These are phyloP conservation scores for Cercospora brassicicola DNA, from an alignment of 2,329 filamentous ascomycete genomes.

Conservation along the genomic window DNA sequence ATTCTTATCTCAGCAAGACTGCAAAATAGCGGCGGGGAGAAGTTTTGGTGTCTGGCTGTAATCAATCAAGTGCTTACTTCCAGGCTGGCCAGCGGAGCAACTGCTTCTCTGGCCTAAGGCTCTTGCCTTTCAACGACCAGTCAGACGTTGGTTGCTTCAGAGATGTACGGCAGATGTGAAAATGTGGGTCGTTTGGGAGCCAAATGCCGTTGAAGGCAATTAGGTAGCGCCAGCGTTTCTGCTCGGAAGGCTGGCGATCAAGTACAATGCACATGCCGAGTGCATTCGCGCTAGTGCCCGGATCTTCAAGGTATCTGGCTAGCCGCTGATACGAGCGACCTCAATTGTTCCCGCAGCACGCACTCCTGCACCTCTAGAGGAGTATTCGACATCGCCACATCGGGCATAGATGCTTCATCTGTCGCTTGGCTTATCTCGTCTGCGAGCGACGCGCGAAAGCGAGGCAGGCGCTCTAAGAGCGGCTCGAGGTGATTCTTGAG, in stretches of 20 bases:
- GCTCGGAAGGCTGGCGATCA: not conserved
- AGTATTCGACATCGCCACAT: not conserved
- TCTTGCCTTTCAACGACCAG: not conserved
- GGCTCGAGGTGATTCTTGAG: constrained; percentile 14
- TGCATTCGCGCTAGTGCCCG: not conserved
- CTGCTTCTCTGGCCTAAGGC: not conserved
- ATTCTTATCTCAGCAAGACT: not conserved
- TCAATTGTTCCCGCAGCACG: constrained; percentile 4
- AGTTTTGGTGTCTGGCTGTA: not conserved
- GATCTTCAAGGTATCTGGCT: not conserved
- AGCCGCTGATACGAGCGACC: not conserved
- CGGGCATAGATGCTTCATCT: not conserved
- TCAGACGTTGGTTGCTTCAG: not conserved
- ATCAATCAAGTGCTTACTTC: not conserved
- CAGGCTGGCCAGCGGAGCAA: not conserved
- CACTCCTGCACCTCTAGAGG: not conserved
- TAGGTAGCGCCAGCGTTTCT: not conserved
- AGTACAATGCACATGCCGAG: not conserved
- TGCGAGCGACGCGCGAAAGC: not conserved
- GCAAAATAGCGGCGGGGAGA: not conserved
- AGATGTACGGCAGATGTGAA: not conserved
- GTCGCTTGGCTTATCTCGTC: not conserved
- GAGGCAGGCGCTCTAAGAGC: constrained; percentile 6
- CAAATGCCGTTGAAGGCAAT: not conserved
- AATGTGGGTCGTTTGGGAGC: not conserved